These are phyloP conservation scores for Amanita rubescens DNA, from an alignment of 768 basidiomycete species.

Conservation along the genomic window DNA sequence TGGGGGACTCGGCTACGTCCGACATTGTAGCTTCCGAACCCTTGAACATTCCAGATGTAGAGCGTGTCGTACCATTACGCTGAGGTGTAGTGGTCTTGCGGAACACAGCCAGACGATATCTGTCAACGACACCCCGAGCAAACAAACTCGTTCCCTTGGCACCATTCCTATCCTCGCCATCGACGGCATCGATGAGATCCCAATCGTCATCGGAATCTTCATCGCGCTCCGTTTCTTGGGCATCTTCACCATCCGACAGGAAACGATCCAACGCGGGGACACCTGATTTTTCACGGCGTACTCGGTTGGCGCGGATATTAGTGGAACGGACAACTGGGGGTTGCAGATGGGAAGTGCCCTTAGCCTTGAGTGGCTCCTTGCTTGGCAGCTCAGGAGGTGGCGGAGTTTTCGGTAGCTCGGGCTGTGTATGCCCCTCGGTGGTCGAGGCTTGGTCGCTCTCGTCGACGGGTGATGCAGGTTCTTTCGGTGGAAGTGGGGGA, in stretches of 20 bases:
- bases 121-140: slow-evolving; percentile 86
- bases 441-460: not conserved
- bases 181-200: slow-evolving; percentile 81
- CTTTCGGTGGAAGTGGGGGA: slow-evolving; percentile 7
- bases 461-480: slow-evolving; percentile 2
- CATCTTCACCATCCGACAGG: slow-evolving; percentile 47
- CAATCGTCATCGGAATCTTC: slow-evolving; percentile 80
- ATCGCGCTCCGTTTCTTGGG: slow-evolving; percentile 37
- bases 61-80: slow-evolving; percentile 31
- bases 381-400: slow-evolving; percentile 9
- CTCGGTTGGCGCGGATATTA: slow-evolving; percentile 22
- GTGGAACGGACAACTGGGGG: slow-evolving; percentile 13
- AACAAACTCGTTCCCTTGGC: slow-evolving; percentile 75
- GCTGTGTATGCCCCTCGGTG: not conserved
- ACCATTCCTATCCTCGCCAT: slow-evolving; percentile 81
- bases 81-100: slow-evolving; percentile 70
- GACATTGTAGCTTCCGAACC: slow-evolving; percentile 37
- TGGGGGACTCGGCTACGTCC: slow-evolving; percentile 37
- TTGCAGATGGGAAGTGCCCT: slow-evolving; percentile 16
- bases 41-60: slow-evolving; percentile 53
- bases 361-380: slow-evolving; percentile 20
- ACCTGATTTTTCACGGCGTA: slow-evolving; percentile 75
- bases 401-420: not conserved
- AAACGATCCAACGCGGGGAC: slow-evolving; percentile 73
- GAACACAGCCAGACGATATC: slow-evolving; percentile 81